Base-by-base conservation (phyloP, 305 asterid genomes). In the Fraxinus albicans region DNA sequence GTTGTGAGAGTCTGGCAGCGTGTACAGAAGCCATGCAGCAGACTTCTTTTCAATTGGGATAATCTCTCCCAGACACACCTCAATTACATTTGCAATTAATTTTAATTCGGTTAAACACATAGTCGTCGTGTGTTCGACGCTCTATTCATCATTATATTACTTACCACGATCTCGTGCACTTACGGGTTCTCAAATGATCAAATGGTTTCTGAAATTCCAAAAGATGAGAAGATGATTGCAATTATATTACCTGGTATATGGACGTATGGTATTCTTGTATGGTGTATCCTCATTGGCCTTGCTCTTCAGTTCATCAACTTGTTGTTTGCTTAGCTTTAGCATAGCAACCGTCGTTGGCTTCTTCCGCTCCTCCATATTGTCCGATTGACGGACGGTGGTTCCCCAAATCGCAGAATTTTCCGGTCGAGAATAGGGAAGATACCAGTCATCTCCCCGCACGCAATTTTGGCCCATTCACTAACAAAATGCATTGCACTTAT, bases 291-390 rank as follows among this genome's bases (percentile, higher is more conserved):
- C 38, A 7, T 85, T 82, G 15, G 84, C 84, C n/a, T 13, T 82
- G 21, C 55, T 58, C 38, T 55, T 44, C n/a, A 85, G 70, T 72
- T 42, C 27, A 27, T 53, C 53, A 2, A 82, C 27, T 55, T 82
- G 78, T 1, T 74, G 36, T 75, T 67, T 50, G 42, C 53, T 50
- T 8, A 85, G 15, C 21, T 82, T 82, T 33, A 85, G 36, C 79
- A 40, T 15, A 3, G n/a, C 21, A 6, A 67, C 78, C 0, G 55
- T 79, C 2, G 84, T 79, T 1, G 50, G 53, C 58, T 85, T 85
- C 29, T 44, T 76, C 38, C 82, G 50, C 82, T 85, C 77, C 34
- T 85, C 77, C 27, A 4, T 0, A 42, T 53, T 27, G 55, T 55
- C 70, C 1, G 77, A 31, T 1, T 65, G 15, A 1, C 88, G 17